Evolutionary conservation across 495 filamentous ascomycete species (phyloP), one percentile per base, ranked within the genome.

Genomic region (Cryomyces minteri): DNA sequence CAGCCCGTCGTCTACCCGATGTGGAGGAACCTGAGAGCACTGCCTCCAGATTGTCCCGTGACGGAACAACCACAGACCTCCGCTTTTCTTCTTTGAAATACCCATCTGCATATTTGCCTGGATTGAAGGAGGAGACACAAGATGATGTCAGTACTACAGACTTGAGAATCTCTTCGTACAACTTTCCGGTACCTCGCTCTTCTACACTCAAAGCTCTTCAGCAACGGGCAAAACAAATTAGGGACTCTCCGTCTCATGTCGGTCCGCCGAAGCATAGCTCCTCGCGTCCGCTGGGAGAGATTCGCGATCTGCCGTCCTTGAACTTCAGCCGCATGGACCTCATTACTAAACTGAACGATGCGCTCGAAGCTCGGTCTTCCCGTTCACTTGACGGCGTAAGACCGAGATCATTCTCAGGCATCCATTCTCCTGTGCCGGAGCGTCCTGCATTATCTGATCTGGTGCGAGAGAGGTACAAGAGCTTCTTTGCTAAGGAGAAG

Each of bases 291-390:
- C 43, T 62, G 11, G 49, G 49, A 30, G 55, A 62, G 34, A 54
- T 49, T 32, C 52, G 55, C 7, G 53, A 52, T 29, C 47, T 63
- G 14, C 61, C 61, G 1, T 63, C 61, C 3, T 51, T 63, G 38
- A 62, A 62, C 46, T 62, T 63, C 52, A 63, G 61, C 41, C 57
- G 49, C 8, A 57, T 62, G 54, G 54, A 63, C 43, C 41, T 63
- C 9, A 49, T 62, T 44, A 49, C 49, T 36, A 62, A 62, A 48
- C 43, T 63, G 11, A 59, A 60, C 39, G 55, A 60, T 28, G 58
- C 57, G 6, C 47, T 63, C 1, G 57, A 63, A 36, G 33, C 49
- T 5, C 49, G 54, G 0, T 37, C 53, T 25, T 54, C 50, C 8
- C 51, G 50, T 32, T 59, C 58, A 5, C 38, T 57, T 40, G 58